Conservation (phyloP, 2,329 filamentous ascomycete species). For the Akanthomyces lecanii region DNA sequence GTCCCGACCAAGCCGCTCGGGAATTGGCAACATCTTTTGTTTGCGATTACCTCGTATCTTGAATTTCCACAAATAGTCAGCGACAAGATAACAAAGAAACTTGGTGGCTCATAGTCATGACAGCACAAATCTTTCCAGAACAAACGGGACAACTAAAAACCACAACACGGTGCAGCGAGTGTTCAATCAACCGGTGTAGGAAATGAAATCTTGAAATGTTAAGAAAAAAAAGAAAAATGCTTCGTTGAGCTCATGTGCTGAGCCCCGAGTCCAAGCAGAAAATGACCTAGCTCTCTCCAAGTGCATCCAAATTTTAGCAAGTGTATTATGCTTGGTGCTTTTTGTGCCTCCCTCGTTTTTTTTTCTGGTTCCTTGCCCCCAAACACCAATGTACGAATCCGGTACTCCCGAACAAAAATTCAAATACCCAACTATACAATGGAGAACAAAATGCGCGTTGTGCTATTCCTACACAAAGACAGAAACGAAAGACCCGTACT, state of each 20-base stretch:
- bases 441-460: neutral
- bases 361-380: neutral
- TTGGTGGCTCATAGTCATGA: too few relatives aligned
- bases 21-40: neutral
- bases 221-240: neutral
- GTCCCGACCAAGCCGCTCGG: neutral
- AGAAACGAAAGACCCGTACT: neutral
- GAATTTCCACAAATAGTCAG: too few relatives aligned
- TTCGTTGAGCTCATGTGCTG: constrained; percentile 1
- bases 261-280: neutral
- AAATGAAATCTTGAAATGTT: neutral
- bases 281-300: neutral
- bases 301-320: neutral
- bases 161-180: neutral
- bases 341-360: neutral
- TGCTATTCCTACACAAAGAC: neutral
- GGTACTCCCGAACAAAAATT: neutral
- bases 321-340: neutral
- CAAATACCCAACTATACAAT: constrained; percentile 2
- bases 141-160: too few relatives aligned
- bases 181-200: neutral
- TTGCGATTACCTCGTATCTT: neutral
- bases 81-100: too few relatives aligned
- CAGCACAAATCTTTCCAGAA: too few relatives aligned
- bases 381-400: neutral